These are phyloP conservation scores for Pichia nakasei DNA, from an alignment of 805 yeast species.

Conservation along the genomic window DNA sequence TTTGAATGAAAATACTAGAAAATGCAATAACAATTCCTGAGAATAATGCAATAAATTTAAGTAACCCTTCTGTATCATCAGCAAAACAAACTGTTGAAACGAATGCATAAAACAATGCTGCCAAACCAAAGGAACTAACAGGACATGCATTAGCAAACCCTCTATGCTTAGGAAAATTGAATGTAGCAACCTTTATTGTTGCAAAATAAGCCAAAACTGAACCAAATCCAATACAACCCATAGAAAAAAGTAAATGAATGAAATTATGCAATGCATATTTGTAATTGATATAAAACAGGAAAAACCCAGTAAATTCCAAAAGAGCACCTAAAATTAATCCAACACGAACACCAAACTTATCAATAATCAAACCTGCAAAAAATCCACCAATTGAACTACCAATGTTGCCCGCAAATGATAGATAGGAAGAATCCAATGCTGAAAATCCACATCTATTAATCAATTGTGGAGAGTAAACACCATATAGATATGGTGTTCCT, in stretches of 20 bases:
- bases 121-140: constrained; percentile 59
- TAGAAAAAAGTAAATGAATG: constrained; percentile 36
- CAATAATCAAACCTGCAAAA: constrained; percentile 63
- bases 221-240: constrained; percentile 54
- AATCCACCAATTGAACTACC: constrained; percentile 67
- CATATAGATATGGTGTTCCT: constrained; percentile 69
- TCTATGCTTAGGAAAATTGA: constrained; percentile 62
- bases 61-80: constrained; percentile 45
- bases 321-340: constrained; percentile 50
- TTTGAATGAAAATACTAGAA: constrained; percentile 38
- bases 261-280: constrained; percentile 31
- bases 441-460: constrained; percentile 47
- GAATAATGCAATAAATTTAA: constrained; percentile 44
- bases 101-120: constrained; percentile 57
- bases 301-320: constrained; percentile 47
- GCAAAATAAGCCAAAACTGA: constrained; percentile 54
- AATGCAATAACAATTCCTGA: constrained; percentile 39
- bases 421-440: constrained; percentile 51
- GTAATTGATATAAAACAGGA: constrained; percentile 40
- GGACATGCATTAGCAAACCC: constrained; percentile 67
- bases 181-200: constrained; percentile 46
- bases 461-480: constrained; percentile 70
- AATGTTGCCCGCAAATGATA: constrained; percentile 51
- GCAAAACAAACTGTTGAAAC: constrained; percentile 45
- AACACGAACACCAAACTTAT: constrained; percentile 44